Percentiles rank a stretch among this genome's conserved stretches.
Conservation (phyloP, 192 early-diverging fungal species). For the Coemansia sp. region DNA sequence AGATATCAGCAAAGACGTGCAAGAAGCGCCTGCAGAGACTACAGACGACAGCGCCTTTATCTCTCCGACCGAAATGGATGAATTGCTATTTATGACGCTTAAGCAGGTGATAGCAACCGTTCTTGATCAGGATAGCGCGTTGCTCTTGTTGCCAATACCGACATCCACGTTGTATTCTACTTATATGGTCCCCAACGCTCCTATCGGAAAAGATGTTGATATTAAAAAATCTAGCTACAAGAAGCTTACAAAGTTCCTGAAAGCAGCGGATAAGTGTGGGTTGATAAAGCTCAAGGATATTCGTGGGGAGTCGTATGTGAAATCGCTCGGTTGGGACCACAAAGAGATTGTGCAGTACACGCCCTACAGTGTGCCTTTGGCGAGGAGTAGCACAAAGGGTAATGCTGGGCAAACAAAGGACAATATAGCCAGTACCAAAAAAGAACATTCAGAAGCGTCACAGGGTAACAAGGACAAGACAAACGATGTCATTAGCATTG, state of each 20-base stretch:
- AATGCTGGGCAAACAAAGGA: background rate
- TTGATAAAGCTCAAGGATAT: constrained; percentile 80
- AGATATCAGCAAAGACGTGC: background rate
- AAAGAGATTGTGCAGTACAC: constrained; percentile 27
- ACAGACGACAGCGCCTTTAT: background rate
- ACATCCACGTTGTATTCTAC: constrained; percentile 73
- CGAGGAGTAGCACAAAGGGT: background rate
- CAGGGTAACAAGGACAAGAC: background rate
- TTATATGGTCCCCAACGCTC: constrained; percentile 72
- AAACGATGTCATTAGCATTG: constrained; percentile 23
- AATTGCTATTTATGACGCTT: constrained; percentile 66
- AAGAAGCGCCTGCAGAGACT: background rate
- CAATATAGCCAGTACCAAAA: background rate
- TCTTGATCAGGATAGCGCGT: constrained; percentile 57
- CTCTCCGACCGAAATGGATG: constrained; percentile 68
- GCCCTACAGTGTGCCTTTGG: constrained; percentile 23
- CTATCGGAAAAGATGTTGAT: constrained; percentile 64
- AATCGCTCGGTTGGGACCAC: constrained; percentile 41
- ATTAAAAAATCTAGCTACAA: constrained; percentile 85
- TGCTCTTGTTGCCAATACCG: constrained; percentile 68
- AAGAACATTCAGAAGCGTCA: background rate
- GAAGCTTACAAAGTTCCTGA: constrained; percentile 87
- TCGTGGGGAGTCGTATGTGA: constrained; percentile 44
- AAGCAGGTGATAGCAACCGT: constrained; percentile 70
- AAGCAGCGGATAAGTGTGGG: constrained; percentile 83